These are phyloP conservation scores for Mrakia hoshinonis DNA, from an alignment of 768 basidiomycete species.

Conservation along the genomic window DNA sequence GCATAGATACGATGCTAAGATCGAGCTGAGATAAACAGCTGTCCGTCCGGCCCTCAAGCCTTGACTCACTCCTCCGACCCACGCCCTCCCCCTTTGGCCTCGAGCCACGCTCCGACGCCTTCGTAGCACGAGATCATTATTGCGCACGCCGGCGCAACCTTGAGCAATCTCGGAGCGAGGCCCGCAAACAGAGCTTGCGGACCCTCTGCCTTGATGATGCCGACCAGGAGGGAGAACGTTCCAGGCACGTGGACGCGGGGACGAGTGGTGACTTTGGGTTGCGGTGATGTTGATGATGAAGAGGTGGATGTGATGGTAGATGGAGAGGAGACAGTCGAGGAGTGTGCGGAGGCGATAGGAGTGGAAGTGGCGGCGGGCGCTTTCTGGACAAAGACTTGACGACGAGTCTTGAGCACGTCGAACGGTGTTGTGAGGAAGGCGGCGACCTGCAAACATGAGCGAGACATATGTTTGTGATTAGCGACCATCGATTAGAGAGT, in stretches of 20 bases:
- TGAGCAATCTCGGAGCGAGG: slow-evolving; percentile 74
- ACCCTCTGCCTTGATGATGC: slow-evolving; percentile 73
- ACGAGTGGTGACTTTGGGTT: background rate
- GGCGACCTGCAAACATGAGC: slow-evolving; percentile 46
- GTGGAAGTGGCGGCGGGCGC: slow-evolving; percentile 17
- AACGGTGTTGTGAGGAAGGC: slow-evolving; percentile 88
- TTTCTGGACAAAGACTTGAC: slow-evolving; percentile 56
- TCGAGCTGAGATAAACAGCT: too few relatives aligned
- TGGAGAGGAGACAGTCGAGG: background rate
- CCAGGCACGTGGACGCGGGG: background rate
- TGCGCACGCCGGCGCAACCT: slow-evolving; percentile 95
- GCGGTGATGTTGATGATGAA: background rate
- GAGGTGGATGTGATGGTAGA: background rate
- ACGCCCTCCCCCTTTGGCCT: slow-evolving; percentile 24
- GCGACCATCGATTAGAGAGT: too few relatives aligned
- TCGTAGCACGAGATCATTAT: slow-evolving; percentile 72
- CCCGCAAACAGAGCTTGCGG: slow-evolving; percentile 70
- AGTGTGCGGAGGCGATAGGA: background rate
- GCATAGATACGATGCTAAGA: too few relatives aligned
- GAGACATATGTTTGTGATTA: too few relatives aligned
- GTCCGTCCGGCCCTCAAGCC: too few relatives aligned
- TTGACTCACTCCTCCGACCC: too few relatives aligned
- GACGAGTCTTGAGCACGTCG: slow-evolving; percentile 89
- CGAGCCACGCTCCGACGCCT: slow-evolving; percentile 45
- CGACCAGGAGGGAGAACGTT: slow-evolving; percentile 55